Evolutionary conservation across 1,139 yeast genomes (phyloP).

Genomic region (Debaryomycetaceae sp.): DNA sequence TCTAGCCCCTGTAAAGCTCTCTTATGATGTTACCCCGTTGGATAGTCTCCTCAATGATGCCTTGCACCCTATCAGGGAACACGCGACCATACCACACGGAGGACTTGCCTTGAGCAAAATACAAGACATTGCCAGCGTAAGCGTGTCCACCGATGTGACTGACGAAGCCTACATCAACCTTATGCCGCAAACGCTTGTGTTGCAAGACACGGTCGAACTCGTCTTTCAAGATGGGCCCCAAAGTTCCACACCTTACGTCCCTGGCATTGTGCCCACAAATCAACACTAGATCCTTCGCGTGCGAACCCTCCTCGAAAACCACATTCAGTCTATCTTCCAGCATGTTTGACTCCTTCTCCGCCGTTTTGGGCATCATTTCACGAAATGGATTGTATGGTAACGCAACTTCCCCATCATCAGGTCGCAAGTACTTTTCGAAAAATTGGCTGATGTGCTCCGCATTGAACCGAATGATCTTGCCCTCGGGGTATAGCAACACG

Average conservation of each 20-base stretch:
- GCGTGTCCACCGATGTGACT: conserved; percentile 79
- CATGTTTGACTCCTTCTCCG: conserved; percentile 1
- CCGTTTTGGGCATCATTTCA: conserved; percentile 1
- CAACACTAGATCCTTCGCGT: conserved; percentile 31
- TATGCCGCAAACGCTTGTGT: conserved; percentile 17
- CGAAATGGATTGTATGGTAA: conserved; percentile 32
- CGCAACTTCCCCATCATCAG: conserved; percentile 15
- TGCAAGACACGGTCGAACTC: conserved; percentile 48
- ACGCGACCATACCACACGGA: conserved; percentile 71
- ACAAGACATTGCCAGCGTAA: conserved; percentile 71
- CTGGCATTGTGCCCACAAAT: conserved; percentile 66
- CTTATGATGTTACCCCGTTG: conserved; percentile 42
- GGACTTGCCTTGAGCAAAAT: conserved; percentile 38
- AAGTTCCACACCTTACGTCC: conserved; percentile 62
- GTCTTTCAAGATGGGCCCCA: conserved; percentile 52
- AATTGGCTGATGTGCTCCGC: conserved; percentile 32
- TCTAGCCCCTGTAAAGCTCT: conserved; percentile 50
- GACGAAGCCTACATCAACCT: conserved; percentile 48
- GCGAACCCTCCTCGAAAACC: conserved; percentile 13
- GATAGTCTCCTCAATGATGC: conserved; percentile 54
- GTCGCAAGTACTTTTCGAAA: conserved; percentile 37
- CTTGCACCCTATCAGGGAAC: conserved; percentile 60
- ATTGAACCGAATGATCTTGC: conserved; percentile 32
- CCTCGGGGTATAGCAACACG: conserved; percentile 54
- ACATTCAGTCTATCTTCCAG: not conserved